Evolutionary conservation across 305 asterid species (phyloP), one percentile per base, ranked within the genome.

Genomic region (Nicotiana rustica): DNA sequence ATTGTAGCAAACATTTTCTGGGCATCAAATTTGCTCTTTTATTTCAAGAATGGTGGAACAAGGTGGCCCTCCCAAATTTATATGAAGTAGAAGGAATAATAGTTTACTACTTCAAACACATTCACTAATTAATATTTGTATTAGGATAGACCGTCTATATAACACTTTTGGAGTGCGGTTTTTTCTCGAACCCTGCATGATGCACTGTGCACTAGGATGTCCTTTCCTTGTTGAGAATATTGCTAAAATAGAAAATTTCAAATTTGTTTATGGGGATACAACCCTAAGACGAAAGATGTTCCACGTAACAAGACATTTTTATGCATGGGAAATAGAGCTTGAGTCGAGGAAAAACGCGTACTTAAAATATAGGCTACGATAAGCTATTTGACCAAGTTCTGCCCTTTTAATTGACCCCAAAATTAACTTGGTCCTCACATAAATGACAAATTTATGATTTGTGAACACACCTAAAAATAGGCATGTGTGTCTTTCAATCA

Each of bases 81-180:
- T 25, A 25, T 25, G 29, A 25, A 25, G 29, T 25, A 25, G 29
- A 25, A 25, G 29, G 29, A 25, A 25, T 25, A 25, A 25, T 25
- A 25, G 29, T 25, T 25, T 25, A 25, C 29, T 25, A 25, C 29
- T 25, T 25, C 29, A 25, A 25, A 25, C 29, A 25, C 29, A 25
- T 25, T 25, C 31, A 29, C 31, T 1, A 1, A 6, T 6, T 36
- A 36, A 36, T 36, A 36, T 5, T 31, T 36, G 7, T 0, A 36
- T 36, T 36, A 36, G 6, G 5, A 5, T 0, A 36, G 38, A 1
- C 1, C 36, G 5, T 33, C 5, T 33, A 33, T 33, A 33, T 33
- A 0, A 33, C 0, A 33, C 0, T 36, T 36, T 36, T 36, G 1
- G 1, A 36, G 5, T 36, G 1, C 41, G 7, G 0, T 0, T 0